Evolutionary conservation across 495 filamentous ascomycete genomes (phyloP).

Genomic region (Physcia stellaris): DNA sequence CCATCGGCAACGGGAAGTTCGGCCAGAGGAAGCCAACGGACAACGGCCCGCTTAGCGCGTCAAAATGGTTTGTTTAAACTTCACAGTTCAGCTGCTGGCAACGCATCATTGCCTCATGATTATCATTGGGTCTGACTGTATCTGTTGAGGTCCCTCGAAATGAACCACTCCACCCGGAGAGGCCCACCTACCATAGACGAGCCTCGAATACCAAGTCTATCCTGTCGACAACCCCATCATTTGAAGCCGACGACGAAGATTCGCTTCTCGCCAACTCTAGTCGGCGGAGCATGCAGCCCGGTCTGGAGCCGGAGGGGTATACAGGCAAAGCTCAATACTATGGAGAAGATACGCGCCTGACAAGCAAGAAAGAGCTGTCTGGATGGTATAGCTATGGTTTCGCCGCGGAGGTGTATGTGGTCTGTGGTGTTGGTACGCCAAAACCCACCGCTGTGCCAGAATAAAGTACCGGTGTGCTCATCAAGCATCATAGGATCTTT

Average conservation of each 20-base stretch:
- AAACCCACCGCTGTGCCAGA: neutral
- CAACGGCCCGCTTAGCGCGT: too few species aligned
- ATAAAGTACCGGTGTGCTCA: neutral
- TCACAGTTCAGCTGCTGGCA: too few species aligned
- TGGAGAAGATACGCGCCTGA: slow-evolving; percentile 78
- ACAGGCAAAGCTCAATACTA: slow-evolving; percentile 37
- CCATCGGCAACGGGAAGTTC: too few species aligned
- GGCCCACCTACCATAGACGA: too few species aligned
- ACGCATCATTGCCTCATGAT: too few species aligned
- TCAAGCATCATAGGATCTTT: slow-evolving; percentile 53
- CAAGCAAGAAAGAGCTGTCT: slow-evolving; percentile 71
- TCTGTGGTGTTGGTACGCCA: slow-evolving; percentile 67
- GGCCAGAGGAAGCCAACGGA: too few species aligned
- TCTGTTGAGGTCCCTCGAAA: slow-evolving; percentile 24
- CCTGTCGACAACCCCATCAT: slow-evolving; percentile 19
- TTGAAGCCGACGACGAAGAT: slow-evolving; percentile 22
- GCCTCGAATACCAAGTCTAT: too few species aligned
- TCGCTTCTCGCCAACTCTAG: slow-evolving; percentile 11
- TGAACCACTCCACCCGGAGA: slow-evolving; percentile 6
- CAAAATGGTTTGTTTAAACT: too few species aligned
- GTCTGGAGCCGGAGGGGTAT: slow-evolving; percentile 12
- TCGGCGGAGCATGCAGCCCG: slow-evolving; percentile 8
- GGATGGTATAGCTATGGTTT: slow-evolving; percentile 97
- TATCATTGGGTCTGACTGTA: too few species aligned
- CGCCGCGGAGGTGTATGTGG: slow-evolving; percentile 94